phyloP scores from a whole-genome alignment of 345 rosid species.

The Gossypium herbaceum region DNA sequence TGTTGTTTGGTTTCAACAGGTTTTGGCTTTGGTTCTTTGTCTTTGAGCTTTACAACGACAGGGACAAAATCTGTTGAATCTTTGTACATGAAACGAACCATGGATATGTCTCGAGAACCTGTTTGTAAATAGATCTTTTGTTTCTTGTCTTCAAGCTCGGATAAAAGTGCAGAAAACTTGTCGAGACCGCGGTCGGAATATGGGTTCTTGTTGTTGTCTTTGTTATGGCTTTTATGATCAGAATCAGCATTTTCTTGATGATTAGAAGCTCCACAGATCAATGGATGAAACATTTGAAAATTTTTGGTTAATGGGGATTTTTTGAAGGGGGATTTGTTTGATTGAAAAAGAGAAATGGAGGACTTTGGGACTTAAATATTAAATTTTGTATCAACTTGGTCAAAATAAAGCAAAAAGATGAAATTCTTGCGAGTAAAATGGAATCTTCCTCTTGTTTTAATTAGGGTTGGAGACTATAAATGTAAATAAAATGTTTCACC shows the following conservation, averaged over 20 bases:
- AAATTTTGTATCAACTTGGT: neutral
- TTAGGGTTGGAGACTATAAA: no score
- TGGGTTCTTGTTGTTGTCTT: slow-evolving; percentile 45
- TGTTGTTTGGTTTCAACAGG: neutral
- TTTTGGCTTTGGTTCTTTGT: slow-evolving; percentile 21
- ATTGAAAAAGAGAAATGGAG: neutral
- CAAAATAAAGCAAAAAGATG: no score
- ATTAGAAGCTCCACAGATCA: slow-evolving; percentile 34
- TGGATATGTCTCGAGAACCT: slow-evolving; percentile 31
- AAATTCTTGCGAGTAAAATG: no score
- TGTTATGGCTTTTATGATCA: slow-evolving; percentile 15
- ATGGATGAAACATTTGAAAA: slow-evolving; percentile 30
- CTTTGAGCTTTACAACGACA: slow-evolving; percentile 40
- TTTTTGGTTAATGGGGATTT: neutral
- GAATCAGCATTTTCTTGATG: slow-evolving; percentile 25
- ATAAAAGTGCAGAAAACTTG: slow-evolving; percentile 50
- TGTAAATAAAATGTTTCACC: no score
- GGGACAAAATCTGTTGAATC: slow-evolving; percentile 36
- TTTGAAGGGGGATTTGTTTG: neutral
- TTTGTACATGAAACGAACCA: slow-evolving; percentile 43
- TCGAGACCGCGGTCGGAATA: slow-evolving; percentile 54
- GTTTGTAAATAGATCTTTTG: slow-evolving; percentile 39
- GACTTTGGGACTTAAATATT: neutral
- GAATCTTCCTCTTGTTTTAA: no score
- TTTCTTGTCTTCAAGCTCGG: slow-evolving; percentile 51